Evolutionary conservation across 2,329 filamentous ascomycete genomes (phyloP).

Genomic region (Talaromyces sp.): DNA sequence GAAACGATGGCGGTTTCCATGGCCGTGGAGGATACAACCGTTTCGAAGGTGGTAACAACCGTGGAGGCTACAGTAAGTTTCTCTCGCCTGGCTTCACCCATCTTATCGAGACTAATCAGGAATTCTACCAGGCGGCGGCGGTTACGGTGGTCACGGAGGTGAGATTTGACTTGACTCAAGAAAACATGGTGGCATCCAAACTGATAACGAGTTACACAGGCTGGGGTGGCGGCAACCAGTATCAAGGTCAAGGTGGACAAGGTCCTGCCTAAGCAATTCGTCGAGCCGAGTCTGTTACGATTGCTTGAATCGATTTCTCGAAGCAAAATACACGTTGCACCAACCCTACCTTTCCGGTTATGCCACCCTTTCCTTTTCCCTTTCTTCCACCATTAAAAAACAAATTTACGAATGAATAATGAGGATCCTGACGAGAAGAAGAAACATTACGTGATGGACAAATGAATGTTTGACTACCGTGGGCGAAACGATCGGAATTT

Average conservation of each 20-base stretch:
- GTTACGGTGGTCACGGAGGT: slow-evolving; percentile 26
- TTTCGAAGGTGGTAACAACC: slow-evolving; percentile 35
- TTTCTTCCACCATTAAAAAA: neutral
- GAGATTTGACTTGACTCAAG: neutral
- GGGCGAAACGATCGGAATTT: neutral
- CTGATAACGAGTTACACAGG: slow-evolving; percentile 16
- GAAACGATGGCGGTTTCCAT: slow-evolving; percentile 48
- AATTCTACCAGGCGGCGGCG: slow-evolving; percentile 24
- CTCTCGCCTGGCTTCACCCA: neutral
- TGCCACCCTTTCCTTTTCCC: neutral
- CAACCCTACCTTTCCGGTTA: neutral
- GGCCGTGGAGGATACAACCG: slow-evolving; percentile 49
- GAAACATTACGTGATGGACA: slow-evolving; percentile 8
- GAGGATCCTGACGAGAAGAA: slow-evolving; percentile 15
- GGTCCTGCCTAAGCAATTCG: slow-evolving; percentile 11
- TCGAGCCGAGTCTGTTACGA: neutral
- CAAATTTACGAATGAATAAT: slow-evolving; percentile 8
- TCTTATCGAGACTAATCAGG: slow-evolving; percentile 18
- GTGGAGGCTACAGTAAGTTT: slow-evolving; percentile 36
- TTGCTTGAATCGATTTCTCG: neutral
- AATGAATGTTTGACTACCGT: slow-evolving; percentile 5
- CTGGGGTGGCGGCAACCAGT: slow-evolving; percentile 22
- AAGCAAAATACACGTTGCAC: neutral
- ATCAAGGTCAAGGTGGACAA: slow-evolving; percentile 20
- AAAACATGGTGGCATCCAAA: neutral